phyloP scores from a whole-genome alignment of 306 rosid genomes.

The Cercis canadensis region DNA sequence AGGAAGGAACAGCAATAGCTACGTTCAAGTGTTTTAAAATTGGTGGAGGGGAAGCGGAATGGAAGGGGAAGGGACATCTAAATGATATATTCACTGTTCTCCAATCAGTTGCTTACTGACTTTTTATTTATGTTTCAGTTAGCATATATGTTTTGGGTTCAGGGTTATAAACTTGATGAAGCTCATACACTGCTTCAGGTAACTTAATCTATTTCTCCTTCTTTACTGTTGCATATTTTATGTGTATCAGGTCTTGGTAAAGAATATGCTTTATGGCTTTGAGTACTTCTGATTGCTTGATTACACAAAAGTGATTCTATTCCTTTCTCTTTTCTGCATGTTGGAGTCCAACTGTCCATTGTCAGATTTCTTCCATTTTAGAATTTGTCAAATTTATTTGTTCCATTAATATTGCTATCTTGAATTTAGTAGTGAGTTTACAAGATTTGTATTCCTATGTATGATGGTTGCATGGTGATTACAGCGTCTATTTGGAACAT shows the following conservation, averaged over 20 bases:
- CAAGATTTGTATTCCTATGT: slow-evolving; percentile 22
- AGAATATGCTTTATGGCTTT: slow-evolving; percentile 29
- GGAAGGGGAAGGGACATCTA: neutral
- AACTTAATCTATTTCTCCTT: slow-evolving; percentile 35
- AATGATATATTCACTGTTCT: slow-evolving; percentile 19
- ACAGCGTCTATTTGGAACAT: slow-evolving; percentile 14
- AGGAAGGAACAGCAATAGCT: too few species aligned
- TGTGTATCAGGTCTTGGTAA: slow-evolving; percentile 19
- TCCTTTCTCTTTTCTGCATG: neutral
- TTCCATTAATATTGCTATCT: slow-evolving; percentile 16
- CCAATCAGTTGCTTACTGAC: slow-evolving; percentile 32
- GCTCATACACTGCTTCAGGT: slow-evolving; percentile 77
- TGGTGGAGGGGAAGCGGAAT: too few species aligned
- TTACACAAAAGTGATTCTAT: neutral
- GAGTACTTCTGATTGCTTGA: slow-evolving; percentile 22
- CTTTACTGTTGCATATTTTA: slow-evolving; percentile 15
- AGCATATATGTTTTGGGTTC: slow-evolving; percentile 96
- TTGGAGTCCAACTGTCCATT: neutral
- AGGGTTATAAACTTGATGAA: slow-evolving; percentile 72
- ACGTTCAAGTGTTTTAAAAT: too few species aligned
- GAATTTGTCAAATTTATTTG: slow-evolving; percentile 10
- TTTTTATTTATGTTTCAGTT: slow-evolving; percentile 61
- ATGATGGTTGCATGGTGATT: slow-evolving; percentile 14
- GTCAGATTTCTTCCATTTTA: slow-evolving; percentile 15
- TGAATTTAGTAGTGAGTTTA: slow-evolving; percentile 5